Conservation (phyloP, 805 yeast species). For the Candida piceae region DNA sequence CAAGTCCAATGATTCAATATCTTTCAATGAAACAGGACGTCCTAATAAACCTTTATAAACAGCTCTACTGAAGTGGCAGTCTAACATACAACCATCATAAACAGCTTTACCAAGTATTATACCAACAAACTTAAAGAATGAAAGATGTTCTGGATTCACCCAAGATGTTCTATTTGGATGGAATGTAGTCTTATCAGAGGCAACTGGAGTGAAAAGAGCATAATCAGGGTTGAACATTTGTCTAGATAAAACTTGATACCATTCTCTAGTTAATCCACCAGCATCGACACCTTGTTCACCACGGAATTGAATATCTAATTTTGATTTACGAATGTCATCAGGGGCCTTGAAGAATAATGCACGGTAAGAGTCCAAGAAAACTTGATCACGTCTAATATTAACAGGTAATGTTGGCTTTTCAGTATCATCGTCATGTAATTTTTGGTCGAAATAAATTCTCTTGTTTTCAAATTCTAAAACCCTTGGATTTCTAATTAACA, state of each 20-base stretch:
- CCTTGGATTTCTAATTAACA: slow-evolving; percentile 81
- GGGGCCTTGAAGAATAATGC: slow-evolving; percentile 72
- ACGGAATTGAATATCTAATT: slow-evolving; percentile 74
- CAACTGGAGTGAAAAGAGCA: slow-evolving; percentile 86
- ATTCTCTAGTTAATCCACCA: slow-evolving; percentile 96
- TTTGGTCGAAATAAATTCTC: slow-evolving; percentile 74
- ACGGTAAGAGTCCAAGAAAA: slow-evolving; percentile 85
- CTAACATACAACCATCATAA: slow-evolving; percentile 77
- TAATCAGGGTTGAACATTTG: slow-evolving; percentile 96
- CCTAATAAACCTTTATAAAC: slow-evolving; percentile 86
- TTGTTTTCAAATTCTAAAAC: slow-evolving; percentile 94
- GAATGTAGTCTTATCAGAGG: slow-evolving; percentile 88
- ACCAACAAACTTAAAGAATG: slow-evolving; percentile 93
- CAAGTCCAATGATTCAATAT: slow-evolving; percentile 88
- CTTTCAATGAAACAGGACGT: slow-evolving; percentile 76
- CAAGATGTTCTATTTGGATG: slow-evolving; percentile 92
- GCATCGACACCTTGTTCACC: slow-evolving; percentile 98
- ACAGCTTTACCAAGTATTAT: slow-evolving; percentile 92
- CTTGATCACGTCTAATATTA: slow-evolving; percentile 80
- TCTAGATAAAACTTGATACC: slow-evolving; percentile 91
- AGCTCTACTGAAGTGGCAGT: slow-evolving; percentile 92
- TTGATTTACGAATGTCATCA: slow-evolving; percentile 66
- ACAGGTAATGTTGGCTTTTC: slow-evolving; percentile 49
- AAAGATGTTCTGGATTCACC: slow-evolving; percentile 87
- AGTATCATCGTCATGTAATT: slow-evolving; percentile 48